A percentile compares a stretch with the other conserved stretches of the same genome.
These are phyloP conservation scores for Glomus cerebriforme DNA, from an alignment of 192 early-diverging fungal genomes.

Conservation along the genomic window DNA sequence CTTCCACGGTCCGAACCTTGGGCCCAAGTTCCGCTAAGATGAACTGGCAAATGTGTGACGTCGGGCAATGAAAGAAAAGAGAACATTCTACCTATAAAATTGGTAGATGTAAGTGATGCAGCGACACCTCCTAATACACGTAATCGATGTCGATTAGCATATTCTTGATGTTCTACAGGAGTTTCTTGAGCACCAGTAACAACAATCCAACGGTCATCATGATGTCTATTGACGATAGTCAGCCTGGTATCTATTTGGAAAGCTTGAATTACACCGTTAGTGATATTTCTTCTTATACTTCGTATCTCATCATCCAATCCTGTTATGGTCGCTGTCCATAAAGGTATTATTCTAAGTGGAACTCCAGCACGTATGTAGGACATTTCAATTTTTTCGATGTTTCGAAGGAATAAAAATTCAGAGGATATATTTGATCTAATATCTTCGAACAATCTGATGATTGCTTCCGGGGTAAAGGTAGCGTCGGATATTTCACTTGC, in stretches of 20 bases:
- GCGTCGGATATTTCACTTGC: slow-evolving; percentile 1
- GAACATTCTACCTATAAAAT: background rate
- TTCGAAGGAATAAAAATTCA: slow-evolving; percentile 19
- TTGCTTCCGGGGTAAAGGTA: background rate
- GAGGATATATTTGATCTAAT: background rate
- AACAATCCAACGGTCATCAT: background rate
- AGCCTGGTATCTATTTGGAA: background rate
- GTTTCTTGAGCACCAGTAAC: background rate
- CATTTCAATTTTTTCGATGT: slow-evolving; percentile 26
- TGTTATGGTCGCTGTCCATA: slow-evolving; percentile 16
- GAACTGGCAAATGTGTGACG: background rate
- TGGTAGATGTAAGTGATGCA: background rate
- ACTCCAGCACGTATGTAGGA: background rate
- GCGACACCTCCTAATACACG: slow-evolving; percentile 11
- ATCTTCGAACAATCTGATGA: background rate
- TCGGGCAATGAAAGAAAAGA: slow-evolving; percentile 14
- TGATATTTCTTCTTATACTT: background rate
- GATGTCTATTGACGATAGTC: background rate
- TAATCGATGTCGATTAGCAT: slow-evolving; percentile 9
- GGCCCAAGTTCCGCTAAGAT: slow-evolving; percentile 22
- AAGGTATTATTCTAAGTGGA: background rate
- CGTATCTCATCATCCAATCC: background rate
- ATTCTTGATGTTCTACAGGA: background rate
- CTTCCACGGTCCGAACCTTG: slow-evolving; percentile 15
- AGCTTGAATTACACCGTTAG: background rate